These are phyloP conservation scores for Periconia sp. DNA, from an alignment of 2,329 filamentous ascomycete species.

Conservation along the genomic window DNA sequence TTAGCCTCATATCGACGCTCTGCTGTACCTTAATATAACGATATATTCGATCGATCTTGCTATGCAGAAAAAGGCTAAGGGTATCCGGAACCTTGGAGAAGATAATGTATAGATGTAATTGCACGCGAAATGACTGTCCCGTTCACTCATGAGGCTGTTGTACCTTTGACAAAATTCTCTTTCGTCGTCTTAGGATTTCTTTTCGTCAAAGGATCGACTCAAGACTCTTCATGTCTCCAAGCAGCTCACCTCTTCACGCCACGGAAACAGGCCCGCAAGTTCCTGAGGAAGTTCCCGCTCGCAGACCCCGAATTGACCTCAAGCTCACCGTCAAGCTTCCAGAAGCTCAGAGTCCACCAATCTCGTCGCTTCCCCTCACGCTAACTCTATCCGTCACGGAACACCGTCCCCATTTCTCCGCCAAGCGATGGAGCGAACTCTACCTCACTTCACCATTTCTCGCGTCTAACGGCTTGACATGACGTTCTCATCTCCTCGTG, in stretches of 20 bases:
- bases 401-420: slow-evolving; percentile 22
- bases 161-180: too few relatives aligned
- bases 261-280: slow-evolving; percentile 1
- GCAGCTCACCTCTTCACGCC: too few relatives aligned
- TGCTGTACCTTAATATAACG: slow-evolving; percentile 2
- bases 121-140: background rate
- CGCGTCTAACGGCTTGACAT: slow-evolving; percentile 15
- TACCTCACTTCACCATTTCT: slow-evolving; percentile 10
- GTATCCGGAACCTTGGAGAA: background rate
- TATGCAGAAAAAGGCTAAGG: background rate
- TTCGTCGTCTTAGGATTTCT: too few relatives aligned
- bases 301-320: slow-evolving; percentile 17
- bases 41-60: slow-evolving; percentile 1
- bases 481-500: slow-evolving; percentile 16
- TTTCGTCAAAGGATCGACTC: too few relatives aligned
- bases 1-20: background rate
- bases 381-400: slow-evolving; percentile 30
- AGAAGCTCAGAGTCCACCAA: slow-evolving; percentile 36
- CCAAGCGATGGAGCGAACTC: slow-evolving; percentile 24
- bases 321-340: slow-evolving; percentile 15
- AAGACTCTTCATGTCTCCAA: too few relatives aligned
- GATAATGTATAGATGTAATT: background rate
- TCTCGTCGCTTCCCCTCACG: slow-evolving; percentile 8
- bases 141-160: background rate
- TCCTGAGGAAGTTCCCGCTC: slow-evolving; percentile 1